Evolutionary conservation across 768 basidiomycete genomes (phyloP).

Genomic region (Pisolithus tinctorius): DNA sequence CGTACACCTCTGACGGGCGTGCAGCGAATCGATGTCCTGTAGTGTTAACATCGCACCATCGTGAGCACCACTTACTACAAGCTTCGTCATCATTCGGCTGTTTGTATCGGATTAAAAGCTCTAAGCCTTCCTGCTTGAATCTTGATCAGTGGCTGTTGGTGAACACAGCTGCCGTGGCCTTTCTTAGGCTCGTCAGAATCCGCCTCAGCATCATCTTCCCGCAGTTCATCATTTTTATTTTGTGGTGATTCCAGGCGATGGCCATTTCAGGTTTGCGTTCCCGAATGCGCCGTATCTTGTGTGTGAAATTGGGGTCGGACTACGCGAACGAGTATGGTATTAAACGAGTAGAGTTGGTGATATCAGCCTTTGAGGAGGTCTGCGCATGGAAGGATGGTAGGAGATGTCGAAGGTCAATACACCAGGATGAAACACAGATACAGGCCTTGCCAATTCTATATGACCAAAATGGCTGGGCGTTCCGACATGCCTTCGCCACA

Average conservation of each 20-base stretch:
- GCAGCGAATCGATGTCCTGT: slow-evolving; percentile 73
- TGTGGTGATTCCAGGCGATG: slow-evolving; percentile 80
- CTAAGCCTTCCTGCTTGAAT: slow-evolving; percentile 76
- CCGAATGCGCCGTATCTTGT: slow-evolving; percentile 80
- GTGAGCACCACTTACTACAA: slow-evolving; percentile 25
- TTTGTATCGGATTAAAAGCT: slow-evolving; percentile 92
- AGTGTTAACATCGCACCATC: slow-evolving; percentile 6
- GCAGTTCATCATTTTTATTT: slow-evolving; percentile 83
- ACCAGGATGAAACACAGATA: slow-evolving; percentile 81
- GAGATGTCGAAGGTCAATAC: slow-evolving; percentile 23
- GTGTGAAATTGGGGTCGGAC: slow-evolving; percentile 80
- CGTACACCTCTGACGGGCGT: slow-evolving; percentile 85
- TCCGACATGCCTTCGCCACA: slow-evolving; percentile 99
- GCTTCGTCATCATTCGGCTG: slow-evolving; percentile 91
- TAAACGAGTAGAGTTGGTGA: slow-evolving; percentile 87
- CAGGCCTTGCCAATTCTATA: slow-evolving; percentile 94
- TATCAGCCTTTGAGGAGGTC: slow-evolving; percentile 64
- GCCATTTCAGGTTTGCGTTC: slow-evolving; percentile 86
- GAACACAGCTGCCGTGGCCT: slow-evolving; percentile 95
- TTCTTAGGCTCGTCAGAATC: slow-evolving; percentile 67
- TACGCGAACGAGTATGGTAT: slow-evolving; percentile 34
- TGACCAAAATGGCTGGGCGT: slow-evolving; percentile 99
- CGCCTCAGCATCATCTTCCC: slow-evolving; percentile 73
- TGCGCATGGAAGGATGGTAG: not conserved
- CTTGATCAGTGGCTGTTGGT: slow-evolving; percentile 79